Evolutionary conservation across 441 rosid species (phyloP).

Genomic region (Erodium moschatum): DNA sequence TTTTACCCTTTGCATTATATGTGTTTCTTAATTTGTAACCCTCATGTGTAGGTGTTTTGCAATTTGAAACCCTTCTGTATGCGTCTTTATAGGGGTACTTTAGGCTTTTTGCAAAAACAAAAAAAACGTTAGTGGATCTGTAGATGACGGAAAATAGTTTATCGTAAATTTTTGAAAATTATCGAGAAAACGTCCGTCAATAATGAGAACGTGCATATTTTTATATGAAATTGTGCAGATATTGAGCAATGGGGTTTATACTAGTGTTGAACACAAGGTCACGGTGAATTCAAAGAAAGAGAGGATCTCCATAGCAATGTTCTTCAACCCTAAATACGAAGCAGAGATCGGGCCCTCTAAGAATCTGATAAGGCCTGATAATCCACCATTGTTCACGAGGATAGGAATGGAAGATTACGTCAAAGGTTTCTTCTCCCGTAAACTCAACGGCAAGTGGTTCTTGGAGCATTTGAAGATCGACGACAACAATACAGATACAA

Average conservation of each 20-base stretch:
- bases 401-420: conserved; percentile 26
- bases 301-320: conserved; percentile 28
- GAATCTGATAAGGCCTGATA: conserved; percentile 22
- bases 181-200: too few relatives aligned
- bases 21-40: too few relatives aligned
- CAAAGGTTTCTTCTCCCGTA: conserved; percentile 21
- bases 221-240: conserved; percentile 21
- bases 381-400: conserved; percentile 28
- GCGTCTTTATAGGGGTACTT: too few relatives aligned
- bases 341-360: conserved; percentile 33
- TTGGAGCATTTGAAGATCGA: conserved; percentile 28
- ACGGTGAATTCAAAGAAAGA: conserved; percentile 21
- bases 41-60: too few relatives aligned
- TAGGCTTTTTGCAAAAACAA: too few relatives aligned
- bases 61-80: too few relatives aligned
- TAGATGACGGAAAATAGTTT: too few relatives aligned
- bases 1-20: too few relatives aligned
- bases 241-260: conserved; percentile 29
- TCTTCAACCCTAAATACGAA: conserved; percentile 30
- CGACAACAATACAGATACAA: background rate
- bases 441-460: conserved; percentile 27
- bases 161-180: too few relatives aligned
- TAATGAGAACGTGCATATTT: too few relatives aligned
- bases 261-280: conserved; percentile 29
- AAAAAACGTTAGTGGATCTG: too few relatives aligned